Evolutionary conservation across 495 filamentous ascomycete genomes (phyloP).

Genomic region (Clavariopsis aquatica): DNA sequence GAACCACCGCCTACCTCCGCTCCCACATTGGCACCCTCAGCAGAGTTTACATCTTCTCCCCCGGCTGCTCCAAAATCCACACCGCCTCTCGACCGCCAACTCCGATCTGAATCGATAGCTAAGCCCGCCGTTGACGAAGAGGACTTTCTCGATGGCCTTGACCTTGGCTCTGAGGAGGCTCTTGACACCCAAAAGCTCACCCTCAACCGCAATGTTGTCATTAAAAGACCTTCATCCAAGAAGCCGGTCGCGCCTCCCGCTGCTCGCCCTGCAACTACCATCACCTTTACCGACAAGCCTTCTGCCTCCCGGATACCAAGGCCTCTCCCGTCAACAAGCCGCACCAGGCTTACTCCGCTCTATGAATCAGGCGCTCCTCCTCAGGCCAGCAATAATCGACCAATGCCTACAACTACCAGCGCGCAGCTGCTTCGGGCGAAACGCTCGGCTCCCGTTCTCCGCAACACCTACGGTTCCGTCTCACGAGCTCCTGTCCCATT

Average conservation of each 20-base stretch:
- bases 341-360: slow-evolving; percentile 85
- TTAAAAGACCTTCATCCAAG: slow-evolving; percentile 77
- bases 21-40: slow-evolving; percentile 14
- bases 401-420: slow-evolving; percentile 67
- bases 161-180: slow-evolving; percentile 78
- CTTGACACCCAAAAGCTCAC: slow-evolving; percentile 78
- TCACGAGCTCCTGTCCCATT: slow-evolving; percentile 68
- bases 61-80: background rate
- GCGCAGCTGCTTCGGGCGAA: slow-evolving; percentile 79
- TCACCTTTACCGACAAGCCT: slow-evolving; percentile 84
- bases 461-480: slow-evolving; percentile 48
- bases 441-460: slow-evolving; percentile 82
- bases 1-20: slow-evolving; percentile 34
- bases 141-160: slow-evolving; percentile 84
- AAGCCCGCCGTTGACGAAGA: slow-evolving; percentile 58
- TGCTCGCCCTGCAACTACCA: slow-evolving; percentile 70
- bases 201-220: slow-evolving; percentile 90
- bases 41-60: slow-evolving; percentile 9
- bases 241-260: slow-evolving; percentile 50
- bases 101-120: slow-evolving; percentile 37
- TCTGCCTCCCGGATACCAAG: slow-evolving; percentile 51
- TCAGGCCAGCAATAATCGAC: slow-evolving; percentile 65
- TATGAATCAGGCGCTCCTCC: slow-evolving; percentile 83
- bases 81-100: background rate
- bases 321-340: slow-evolving; percentile 63